Evolutionary conservation across 306 rosid genomes (phyloP), one percentile per base, ranked within the genome.

Genomic region (Acacia confusa): DNA sequence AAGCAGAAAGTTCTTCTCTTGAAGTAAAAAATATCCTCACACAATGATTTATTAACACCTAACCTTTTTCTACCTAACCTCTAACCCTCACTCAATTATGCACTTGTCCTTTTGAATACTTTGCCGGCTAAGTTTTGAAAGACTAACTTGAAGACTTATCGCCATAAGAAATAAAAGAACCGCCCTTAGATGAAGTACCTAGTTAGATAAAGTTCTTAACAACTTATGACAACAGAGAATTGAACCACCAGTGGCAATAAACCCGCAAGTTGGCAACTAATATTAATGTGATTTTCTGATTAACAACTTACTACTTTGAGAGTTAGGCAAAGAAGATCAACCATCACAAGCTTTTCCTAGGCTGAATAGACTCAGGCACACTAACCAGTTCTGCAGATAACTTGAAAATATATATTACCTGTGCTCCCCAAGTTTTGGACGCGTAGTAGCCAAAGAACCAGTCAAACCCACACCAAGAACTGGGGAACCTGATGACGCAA

Each of bases 381-480:
- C 58, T 12, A 58, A 28, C 47, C 68, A 74, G 28, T 79, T 80
- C 55, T 28, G 24, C 16, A 44, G 68, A 82, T n/a, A 74, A 48
- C 25, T n/a, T 48, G 70, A 43, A 79, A 64, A 2, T 73, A 72
- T 68, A 82, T 4, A 64, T 74, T 82, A 95, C 99, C 97, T 90
- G 67, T 95, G 99, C 13, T 95, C 97, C 79, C 97, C 99, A 5
- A 47, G 88, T 74, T 95, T 95, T 7, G 99, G 92, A 69, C 76
- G 84, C 3, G 75, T 38, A 81, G 85, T 84, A 71, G 87, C 93
- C 91, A 95, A 90, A 64, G 99, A 79, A 67, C 92, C 97, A 70
- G 95, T 95, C 79, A 91, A 93, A 63, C 95, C 95, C 81, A 95
- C 97, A 76, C 99, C 99, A 85, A 95, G 75, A 84, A 90, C 97